A percentile compares a stretch with the other conserved stretches of the same genome.
These are phyloP conservation scores for Westerdykella aurantiaca DNA, from an alignment of 2,329 filamentous ascomycete species.

Conservation along the genomic window DNA sequence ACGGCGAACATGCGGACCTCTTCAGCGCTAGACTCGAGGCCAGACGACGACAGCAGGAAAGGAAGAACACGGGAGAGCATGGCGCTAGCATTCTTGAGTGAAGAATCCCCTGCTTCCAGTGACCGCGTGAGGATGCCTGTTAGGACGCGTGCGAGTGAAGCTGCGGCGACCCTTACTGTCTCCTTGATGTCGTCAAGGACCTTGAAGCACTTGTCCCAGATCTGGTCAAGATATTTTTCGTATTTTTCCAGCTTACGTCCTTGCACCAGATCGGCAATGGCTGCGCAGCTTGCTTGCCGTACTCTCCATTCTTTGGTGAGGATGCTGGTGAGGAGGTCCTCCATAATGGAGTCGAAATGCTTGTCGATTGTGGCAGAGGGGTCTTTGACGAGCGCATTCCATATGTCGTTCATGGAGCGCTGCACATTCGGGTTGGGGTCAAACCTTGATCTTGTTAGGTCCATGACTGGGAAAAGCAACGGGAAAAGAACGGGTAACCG, in stretches of 20 bases:
- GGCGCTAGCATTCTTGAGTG: slow-evolving; percentile 60
- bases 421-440: slow-evolving; percentile 93
- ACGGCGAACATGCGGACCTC: slow-evolving; percentile 79
- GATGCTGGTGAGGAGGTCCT: slow-evolving; percentile 78
- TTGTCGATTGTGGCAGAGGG: slow-evolving; percentile 67
- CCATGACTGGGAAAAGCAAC: no score
- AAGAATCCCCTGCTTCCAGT: slow-evolving; percentile 69
- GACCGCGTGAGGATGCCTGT: slow-evolving; percentile 81
- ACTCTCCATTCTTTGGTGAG: slow-evolving; percentile 90
- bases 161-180: slow-evolving; percentile 74
- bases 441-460: slow-evolving; percentile 48
- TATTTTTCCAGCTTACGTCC: slow-evolving; percentile 65
- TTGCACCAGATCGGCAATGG: slow-evolving; percentile 80
- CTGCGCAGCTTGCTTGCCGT: slow-evolving; percentile 84
- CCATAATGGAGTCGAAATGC: slow-evolving; percentile 84
- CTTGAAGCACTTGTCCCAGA: slow-evolving; percentile 82
- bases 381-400: slow-evolving; percentile 92
- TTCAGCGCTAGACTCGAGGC: slow-evolving; percentile 79
- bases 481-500: background rate
- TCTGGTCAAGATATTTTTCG: slow-evolving; percentile 74
- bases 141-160: slow-evolving; percentile 74
- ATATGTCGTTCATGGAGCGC: slow-evolving; percentile 95
- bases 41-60: slow-evolving; percentile 82
- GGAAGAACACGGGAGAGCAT: slow-evolving; percentile 86
- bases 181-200: slow-evolving; percentile 96